Percentiles rank a stretch among this genome's conserved stretches.
phyloP scores from a whole-genome alignment of 129 eudicot genomes.

The Flaveria bidentis region DNA sequence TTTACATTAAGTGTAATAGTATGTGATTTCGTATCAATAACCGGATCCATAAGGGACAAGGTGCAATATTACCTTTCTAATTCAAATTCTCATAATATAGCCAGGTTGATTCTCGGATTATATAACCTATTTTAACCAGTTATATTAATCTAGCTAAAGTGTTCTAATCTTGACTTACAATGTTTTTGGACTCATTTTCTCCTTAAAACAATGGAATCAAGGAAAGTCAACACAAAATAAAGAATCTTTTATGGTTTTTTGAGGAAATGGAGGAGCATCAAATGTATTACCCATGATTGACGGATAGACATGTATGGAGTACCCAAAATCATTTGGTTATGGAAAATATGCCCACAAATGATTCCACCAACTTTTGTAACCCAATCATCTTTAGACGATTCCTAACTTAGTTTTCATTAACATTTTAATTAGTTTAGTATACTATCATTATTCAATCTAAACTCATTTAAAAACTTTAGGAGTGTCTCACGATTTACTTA shows the following conservation, averaged over 20 bases:
- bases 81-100: too few relatives aligned
- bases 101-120: too few relatives aligned
- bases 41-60: too few relatives aligned
- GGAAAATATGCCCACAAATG: conserved; percentile 34
- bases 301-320: conserved; percentile 37
- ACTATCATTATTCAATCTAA: too few relatives aligned
- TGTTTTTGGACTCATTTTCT: not conserved
- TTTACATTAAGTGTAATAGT: too few relatives aligned
- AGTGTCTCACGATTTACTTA: too few relatives aligned
- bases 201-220: conserved; percentile 20
- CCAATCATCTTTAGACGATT: conserved; percentile 25
- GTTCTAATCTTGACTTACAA: not conserved
- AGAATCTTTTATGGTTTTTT: conserved; percentile 13
- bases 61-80: too few relatives aligned
- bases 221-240: conserved; percentile 27
- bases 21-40: too few relatives aligned
- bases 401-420: not conserved
- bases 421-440: too few relatives aligned
- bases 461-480: too few relatives aligned
- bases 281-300: conserved; percentile 34
- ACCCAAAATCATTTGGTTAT: conserved; percentile 35
- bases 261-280: conserved; percentile 30
- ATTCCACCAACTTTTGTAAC: conserved; percentile 35
- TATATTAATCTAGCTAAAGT: not conserved
- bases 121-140: too few relatives aligned